These are phyloP conservation scores for Orbilia brochopaga DNA, from an alignment of 2,329 filamentous ascomycete species.

Conservation along the genomic window DNA sequence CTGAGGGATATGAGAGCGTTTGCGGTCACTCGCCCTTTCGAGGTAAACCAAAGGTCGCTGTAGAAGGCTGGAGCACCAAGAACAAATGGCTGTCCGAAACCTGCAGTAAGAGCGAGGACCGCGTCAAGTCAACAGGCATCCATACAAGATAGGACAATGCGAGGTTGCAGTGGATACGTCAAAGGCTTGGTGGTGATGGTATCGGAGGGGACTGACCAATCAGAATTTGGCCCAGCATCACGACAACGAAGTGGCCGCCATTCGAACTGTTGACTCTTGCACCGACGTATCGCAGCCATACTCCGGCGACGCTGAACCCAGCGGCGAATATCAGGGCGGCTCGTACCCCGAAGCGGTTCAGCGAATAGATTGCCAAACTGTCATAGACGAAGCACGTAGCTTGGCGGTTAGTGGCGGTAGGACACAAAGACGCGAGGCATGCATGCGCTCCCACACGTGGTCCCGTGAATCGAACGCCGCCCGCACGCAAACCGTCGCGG, in stretches of 20 bases:
- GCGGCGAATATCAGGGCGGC: slow-evolving; percentile 76
- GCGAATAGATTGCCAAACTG: slow-evolving; percentile 70
- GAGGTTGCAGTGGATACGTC: too few relatives aligned
- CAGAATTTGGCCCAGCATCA: slow-evolving; percentile 90
- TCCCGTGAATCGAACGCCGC: too few relatives aligned
- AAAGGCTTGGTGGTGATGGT: too few relatives aligned
- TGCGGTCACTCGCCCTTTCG: slow-evolving; percentile 79
- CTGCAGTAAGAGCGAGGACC: slow-evolving; percentile 57
- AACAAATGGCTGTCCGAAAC: slow-evolving; percentile 89
- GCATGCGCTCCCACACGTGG: too few relatives aligned
- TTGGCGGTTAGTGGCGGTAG: neutral
- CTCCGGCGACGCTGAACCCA: slow-evolving; percentile 76
- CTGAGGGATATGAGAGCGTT: slow-evolving; percentile 84
- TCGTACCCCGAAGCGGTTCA: slow-evolving; percentile 79
- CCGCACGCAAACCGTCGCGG: too few relatives aligned
- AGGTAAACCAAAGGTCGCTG: slow-evolving; percentile 93
- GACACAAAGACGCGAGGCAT: too few relatives aligned
- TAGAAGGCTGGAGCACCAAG: slow-evolving; percentile 87
- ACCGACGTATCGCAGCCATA: slow-evolving; percentile 88
- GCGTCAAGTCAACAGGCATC: neutral
- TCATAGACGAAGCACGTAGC: neutral
- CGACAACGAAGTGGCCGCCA: slow-evolving; percentile 70
- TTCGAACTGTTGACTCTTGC: slow-evolving; percentile 59
- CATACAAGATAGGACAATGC: too few relatives aligned
- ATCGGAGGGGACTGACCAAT: slow-evolving; percentile 59